Evolutionary conservation across 2,329 filamentous ascomycete species (phyloP).

Genomic region (Alternaria consortialis): DNA sequence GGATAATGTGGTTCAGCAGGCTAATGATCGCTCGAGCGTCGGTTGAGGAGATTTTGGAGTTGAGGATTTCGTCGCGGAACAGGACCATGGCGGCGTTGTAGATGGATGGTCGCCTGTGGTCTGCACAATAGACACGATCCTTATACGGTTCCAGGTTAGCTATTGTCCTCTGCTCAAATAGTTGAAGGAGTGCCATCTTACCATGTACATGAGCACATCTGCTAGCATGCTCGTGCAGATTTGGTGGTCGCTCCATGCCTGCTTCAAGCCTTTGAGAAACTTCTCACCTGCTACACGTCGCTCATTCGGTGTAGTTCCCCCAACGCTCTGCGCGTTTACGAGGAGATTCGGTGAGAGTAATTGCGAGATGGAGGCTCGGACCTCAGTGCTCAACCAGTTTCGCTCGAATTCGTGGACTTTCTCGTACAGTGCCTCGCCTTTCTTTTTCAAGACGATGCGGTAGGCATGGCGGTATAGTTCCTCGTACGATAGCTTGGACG

Average conservation of each 20-base stretch:
- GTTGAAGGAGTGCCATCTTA: constrained; percentile 45
- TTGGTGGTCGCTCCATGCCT: constrained; percentile 88
- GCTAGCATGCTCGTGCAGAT: constrained; percentile 96
- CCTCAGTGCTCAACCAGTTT: constrained; percentile 77
- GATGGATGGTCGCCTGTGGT: constrained; percentile 77
- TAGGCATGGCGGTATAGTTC: constrained; percentile 94
- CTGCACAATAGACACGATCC: constrained; percentile 83
- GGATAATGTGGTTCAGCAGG: constrained; percentile 80
- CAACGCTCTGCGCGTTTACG: constrained; percentile 58
- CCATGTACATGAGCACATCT: constrained; percentile 96
- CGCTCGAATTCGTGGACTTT: constrained; percentile 82
- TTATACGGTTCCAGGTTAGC: constrained; percentile 44
- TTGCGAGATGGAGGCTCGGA: constrained; percentile 74
- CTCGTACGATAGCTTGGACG: constrained; percentile 90
- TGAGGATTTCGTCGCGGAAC: constrained; percentile 86
- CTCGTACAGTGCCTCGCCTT: constrained; percentile 82
- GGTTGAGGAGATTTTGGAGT: constrained; percentile 60
- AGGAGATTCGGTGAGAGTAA: constrained; percentile 77
- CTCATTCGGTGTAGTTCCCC: constrained; percentile 75
- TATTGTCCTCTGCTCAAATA: neutral
- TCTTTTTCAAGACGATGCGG: constrained; percentile 89
- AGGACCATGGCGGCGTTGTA: constrained; percentile 85
- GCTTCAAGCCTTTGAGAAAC: constrained; percentile 78
- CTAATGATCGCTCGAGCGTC: constrained; percentile 68
- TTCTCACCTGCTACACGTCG: constrained; percentile 81